phyloP scores from a whole-genome alignment of 176 grass and related monocot genomes.

The Dendrocalamus sinicus region DNA sequence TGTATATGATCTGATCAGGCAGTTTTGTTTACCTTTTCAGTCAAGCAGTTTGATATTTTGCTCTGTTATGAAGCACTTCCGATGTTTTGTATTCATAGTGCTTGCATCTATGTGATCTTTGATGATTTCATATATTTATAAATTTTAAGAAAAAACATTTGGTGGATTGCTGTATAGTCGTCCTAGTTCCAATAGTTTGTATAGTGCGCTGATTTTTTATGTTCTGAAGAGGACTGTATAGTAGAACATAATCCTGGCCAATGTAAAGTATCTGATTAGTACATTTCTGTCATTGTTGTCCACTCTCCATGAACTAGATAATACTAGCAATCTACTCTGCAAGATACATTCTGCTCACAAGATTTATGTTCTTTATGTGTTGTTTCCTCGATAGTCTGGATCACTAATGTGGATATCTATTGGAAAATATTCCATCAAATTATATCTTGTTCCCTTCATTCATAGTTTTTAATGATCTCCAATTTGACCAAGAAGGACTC shows the following conservation, averaged over 20 bases:
- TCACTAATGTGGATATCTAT: not conserved
- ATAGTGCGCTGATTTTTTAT: not conserved
- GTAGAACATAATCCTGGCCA: too few species aligned
- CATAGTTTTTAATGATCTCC: not conserved
- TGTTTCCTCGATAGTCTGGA: conserved; percentile 7
- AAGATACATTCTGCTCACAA: not conserved
- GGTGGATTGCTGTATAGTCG: not conserved
- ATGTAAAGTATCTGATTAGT: conserved; percentile 7
- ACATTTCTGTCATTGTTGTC: not conserved
- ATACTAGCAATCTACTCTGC: not conserved
- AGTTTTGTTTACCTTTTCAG: not conserved
- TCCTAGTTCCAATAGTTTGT: not conserved
- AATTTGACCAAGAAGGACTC: not conserved
- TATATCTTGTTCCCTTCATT: not conserved
- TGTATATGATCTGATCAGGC: not conserved
- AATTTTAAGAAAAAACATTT: not conserved
- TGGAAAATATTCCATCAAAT: not conserved
- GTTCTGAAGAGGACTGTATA: not conserved
- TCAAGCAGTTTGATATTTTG: not conserved
- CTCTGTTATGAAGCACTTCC: not conserved
- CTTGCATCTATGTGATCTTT: not conserved
- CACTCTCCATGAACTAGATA: not conserved
- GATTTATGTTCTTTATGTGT: not conserved
- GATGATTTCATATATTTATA: not conserved
- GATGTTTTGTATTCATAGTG: not conserved